phyloP scores from a whole-genome alignment of 331 rosid genomes.

The Rhamnella rubrinervis region DNA sequence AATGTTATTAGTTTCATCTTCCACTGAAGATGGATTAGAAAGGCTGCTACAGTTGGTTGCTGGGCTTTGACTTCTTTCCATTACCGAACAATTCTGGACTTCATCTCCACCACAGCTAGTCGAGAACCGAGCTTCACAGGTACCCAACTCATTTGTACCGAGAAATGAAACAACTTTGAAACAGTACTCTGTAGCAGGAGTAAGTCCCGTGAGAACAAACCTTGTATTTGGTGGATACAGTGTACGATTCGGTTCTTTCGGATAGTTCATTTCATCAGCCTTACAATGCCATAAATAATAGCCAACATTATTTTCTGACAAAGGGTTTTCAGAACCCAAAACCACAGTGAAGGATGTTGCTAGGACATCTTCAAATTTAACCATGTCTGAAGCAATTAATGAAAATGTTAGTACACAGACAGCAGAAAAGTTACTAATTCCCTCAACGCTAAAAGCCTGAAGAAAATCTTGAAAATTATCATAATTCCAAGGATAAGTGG shows the following conservation, averaged over 20 bases:
- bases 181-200: conserved; percentile 70
- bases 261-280: conserved; percentile 52
- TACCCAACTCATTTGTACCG: conserved; percentile 37
- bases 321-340: conserved; percentile 51
- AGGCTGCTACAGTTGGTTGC: conserved; percentile 89
- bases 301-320: conserved; percentile 37
- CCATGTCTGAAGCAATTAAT: conserved; percentile 51
- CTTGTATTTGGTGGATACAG: conserved; percentile 51
- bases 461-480: background rate
- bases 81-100: conserved; percentile 52
- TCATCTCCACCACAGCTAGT: conserved; percentile 62
- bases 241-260: conserved; percentile 57
- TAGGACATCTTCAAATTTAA: conserved; percentile 72
- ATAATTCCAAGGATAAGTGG: conserved; percentile 8
- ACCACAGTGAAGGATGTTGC: conserved; percentile 67
- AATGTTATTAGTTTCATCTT: conserved; percentile 84
- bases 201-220: conserved; percentile 51
- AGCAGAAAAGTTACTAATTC: conserved; percentile 15
- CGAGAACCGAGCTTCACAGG: conserved; percentile 57
- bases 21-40: conserved; percentile 94
- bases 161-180: conserved; percentile 52
- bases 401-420: conserved; percentile 34
- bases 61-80: conserved; percentile 90
- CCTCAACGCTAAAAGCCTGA: background rate
- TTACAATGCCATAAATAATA: conserved; percentile 75